A percentile compares a stretch with the other conserved stretches of the same genome.
These are phyloP conservation scores for Brassica carinata DNA, from an alignment of 345 rosid genomes.

Conservation along the genomic window DNA sequence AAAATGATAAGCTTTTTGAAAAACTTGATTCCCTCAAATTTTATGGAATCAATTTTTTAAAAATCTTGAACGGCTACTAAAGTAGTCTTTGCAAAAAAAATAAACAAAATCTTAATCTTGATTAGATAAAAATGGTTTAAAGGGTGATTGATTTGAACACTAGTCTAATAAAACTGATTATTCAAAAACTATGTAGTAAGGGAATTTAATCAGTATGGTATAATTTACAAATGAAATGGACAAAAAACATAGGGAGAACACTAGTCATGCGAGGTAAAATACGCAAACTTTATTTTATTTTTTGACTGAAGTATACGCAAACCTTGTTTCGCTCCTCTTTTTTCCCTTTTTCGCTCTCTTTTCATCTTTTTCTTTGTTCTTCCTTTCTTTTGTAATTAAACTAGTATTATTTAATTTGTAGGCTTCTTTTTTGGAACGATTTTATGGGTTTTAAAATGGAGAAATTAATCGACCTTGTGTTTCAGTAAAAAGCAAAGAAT, in stretches of 20 bases:
- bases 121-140: not conserved
- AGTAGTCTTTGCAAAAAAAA: too few relatives aligned
- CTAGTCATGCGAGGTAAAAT: constrained; percentile 36
- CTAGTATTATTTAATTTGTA: not conserved
- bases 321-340: constrained; percentile 40
- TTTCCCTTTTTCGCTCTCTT: constrained; percentile 29
- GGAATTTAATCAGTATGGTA: constrained; percentile 34
- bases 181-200: not conserved
- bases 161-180: not conserved
- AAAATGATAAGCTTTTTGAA: too few relatives aligned
- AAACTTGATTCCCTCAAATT: too few relatives aligned
- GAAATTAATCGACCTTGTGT: constrained; percentile 37
- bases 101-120: too few relatives aligned
- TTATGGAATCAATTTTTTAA: too few relatives aligned
- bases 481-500: constrained; percentile 40
- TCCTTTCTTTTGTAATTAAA: constrained; percentile 21
- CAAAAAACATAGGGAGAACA: constrained; percentile 35
- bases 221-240: constrained; percentile 29
- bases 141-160: constrained; percentile 1
- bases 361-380: constrained; percentile 40
- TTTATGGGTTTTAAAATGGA: constrained; percentile 44
- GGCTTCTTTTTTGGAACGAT: constrained; percentile 43
- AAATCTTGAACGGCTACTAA: too few relatives aligned
- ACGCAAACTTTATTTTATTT: constrained; percentile 34
- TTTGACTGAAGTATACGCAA: constrained; percentile 24